These are phyloP conservation scores for Fusarium subtropicale DNA, from an alignment of 2,329 filamentous ascomycete genomes.

Conservation along the genomic window DNA sequence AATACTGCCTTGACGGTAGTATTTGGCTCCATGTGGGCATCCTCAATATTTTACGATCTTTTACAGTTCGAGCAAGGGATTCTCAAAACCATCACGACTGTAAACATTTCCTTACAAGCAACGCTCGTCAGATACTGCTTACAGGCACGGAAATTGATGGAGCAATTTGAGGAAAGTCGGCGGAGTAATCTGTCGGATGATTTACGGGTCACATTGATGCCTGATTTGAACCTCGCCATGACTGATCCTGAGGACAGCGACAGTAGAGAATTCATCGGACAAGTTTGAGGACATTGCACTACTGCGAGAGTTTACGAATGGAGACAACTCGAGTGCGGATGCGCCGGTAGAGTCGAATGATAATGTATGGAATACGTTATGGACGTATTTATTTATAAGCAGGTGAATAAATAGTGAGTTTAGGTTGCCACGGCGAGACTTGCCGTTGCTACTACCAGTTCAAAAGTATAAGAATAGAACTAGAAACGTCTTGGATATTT, in stretches of 20 bases:
- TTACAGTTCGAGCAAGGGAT: conserved; percentile 17
- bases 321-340: conserved; percentile 2
- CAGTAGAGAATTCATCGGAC: conserved; percentile 50
- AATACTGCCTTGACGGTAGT: conserved; percentile 41
- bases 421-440: neutral
- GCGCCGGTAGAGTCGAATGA: conserved; percentile 28
- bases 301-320: conserved; percentile 50
- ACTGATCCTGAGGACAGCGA: conserved; percentile 50
- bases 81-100: conserved; percentile 3
- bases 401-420: neutral
- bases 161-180: conserved; percentile 45
- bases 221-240: conserved; percentile 53
- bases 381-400: neutral
- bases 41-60: conserved; percentile 52
- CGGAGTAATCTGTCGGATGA: conserved; percentile 35
- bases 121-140: conserved; percentile 49
- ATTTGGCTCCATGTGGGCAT: conserved; percentile 56
- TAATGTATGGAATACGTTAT: conserved; percentile 13
- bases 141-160: neutral
- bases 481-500: neutral
- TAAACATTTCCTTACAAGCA: conserved; percentile 49
- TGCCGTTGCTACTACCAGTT: neutral
- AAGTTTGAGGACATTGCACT: conserved; percentile 51
- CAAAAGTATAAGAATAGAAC: neutral
- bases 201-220: conserved; percentile 54